Evolutionary conservation across 2,329 filamentous ascomycete genomes (phyloP).

Genomic region (Albophoma yamanashiensis): DNA sequence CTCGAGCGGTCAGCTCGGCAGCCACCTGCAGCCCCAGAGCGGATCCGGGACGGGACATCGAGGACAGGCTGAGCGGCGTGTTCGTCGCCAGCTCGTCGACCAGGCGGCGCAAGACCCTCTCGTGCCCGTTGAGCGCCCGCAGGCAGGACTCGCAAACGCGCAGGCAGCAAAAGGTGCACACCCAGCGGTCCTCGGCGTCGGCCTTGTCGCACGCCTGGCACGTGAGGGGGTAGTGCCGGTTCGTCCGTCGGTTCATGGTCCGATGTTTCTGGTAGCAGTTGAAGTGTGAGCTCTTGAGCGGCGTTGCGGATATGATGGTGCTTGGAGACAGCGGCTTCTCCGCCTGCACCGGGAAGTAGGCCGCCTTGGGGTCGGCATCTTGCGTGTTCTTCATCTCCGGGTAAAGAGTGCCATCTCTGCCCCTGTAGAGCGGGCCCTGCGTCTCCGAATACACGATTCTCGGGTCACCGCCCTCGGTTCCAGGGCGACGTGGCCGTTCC

Average conservation of each 20-base stretch:
- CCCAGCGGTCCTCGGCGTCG: conserved; percentile 33
- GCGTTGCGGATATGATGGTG: conserved; percentile 28
- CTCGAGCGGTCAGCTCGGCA: neutral
- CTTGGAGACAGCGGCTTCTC: conserved; percentile 17
- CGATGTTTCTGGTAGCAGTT: conserved; percentile 37
- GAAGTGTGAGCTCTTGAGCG: conserved; percentile 33
- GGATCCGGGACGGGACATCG: conserved; percentile 10
- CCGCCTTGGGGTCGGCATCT: conserved; percentile 23
- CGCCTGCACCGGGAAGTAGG: conserved; percentile 25
- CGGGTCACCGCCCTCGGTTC: conserved; percentile 16
- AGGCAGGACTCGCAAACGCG: conserved; percentile 40
- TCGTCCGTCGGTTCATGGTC: conserved; percentile 36
- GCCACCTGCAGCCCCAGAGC: conserved; percentile 8
- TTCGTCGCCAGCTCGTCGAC: conserved; percentile 17
- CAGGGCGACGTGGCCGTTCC: conserved; percentile 12
- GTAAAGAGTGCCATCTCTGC: conserved; percentile 28
- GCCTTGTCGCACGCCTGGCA: conserved; percentile 41
- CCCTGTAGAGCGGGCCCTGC: conserved; percentile 22
- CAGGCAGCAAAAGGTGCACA: conserved; percentile 39
- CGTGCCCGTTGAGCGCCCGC: conserved; percentile 27
- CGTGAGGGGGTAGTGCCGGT: conserved; percentile 37
- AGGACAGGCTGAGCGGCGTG: conserved; percentile 9
- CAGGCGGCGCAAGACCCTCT: conserved; percentile 31
- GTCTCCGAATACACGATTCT: conserved; percentile 21
- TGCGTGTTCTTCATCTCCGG: conserved; percentile 26